These are phyloP conservation scores for Butyriboletus appendiculatus DNA, from an alignment of 1,284 basidiomycete species.

Conservation along the genomic window DNA sequence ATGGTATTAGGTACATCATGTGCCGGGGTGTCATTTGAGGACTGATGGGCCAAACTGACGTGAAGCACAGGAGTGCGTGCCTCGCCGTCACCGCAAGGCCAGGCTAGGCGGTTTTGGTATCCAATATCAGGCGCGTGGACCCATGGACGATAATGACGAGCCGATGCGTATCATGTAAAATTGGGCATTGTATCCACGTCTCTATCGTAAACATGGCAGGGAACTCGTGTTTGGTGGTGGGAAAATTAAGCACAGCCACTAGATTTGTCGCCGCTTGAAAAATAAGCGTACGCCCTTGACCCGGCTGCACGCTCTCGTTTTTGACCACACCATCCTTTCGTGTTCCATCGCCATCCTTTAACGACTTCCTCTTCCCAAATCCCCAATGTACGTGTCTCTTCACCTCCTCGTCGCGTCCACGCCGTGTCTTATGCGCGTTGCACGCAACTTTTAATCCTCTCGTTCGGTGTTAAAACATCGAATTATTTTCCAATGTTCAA, in stretches of 20 bases:
- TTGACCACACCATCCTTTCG: slow-evolving; percentile 38
- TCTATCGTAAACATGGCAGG: slow-evolving; percentile 12
- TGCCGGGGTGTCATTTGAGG: too few species aligned
- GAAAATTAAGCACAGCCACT: slow-evolving; percentile 30
- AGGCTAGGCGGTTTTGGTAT: not conserved
- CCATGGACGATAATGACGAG: not conserved
- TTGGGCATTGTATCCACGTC: not conserved
- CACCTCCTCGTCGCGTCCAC: slow-evolving; percentile 14
- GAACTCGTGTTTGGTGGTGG: slow-evolving; percentile 12
- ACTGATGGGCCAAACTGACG: not conserved
- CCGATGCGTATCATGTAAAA: slow-evolving; percentile 1
- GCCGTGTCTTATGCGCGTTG: slow-evolving; percentile 24
- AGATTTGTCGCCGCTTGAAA: slow-evolving; percentile 37
- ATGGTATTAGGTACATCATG: too few species aligned
- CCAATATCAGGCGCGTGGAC: not conserved
- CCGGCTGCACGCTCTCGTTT: slow-evolving; percentile 36
- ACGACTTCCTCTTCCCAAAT: slow-evolving; percentile 28
- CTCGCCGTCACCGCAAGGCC: slow-evolving; percentile 11
- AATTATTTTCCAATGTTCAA: slow-evolving; percentile 14
- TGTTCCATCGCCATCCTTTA: slow-evolving; percentile 36
- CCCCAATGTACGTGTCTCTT: slow-evolving; percentile 32
- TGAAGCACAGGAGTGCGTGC: slow-evolving; percentile 4
- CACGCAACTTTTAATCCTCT: slow-evolving; percentile 31
- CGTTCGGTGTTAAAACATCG: slow-evolving; percentile 46
- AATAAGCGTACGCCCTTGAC: slow-evolving; percentile 42